These are phyloP conservation scores for Vachellia collinsii DNA, from an alignment of 306 rosid species.

Conservation along the genomic window DNA sequence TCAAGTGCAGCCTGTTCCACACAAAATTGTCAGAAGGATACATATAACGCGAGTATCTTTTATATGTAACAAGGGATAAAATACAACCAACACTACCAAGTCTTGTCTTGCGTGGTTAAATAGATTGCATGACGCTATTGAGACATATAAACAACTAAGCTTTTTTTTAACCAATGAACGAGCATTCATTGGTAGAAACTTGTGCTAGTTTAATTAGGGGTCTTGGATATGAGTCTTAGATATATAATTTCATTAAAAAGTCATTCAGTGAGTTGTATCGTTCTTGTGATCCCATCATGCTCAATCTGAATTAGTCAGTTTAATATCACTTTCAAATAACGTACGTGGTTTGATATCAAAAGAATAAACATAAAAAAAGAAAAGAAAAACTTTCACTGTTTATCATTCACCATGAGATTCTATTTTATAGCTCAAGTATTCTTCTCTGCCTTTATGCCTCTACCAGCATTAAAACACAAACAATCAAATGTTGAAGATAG, in stretches of 20 bases:
- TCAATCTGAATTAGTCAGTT: background rate
- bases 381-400: too few species aligned
- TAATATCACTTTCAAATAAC: too few species aligned
- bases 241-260: too few species aligned
- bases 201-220: too few species aligned
- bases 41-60: background rate
- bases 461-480: background rate
- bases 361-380: too few species aligned
- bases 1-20: constrained; percentile 82
- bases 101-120: background rate
- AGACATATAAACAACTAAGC: background rate
- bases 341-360: too few species aligned
- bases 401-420: background rate
- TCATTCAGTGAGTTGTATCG: background rate
- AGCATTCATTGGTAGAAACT: background rate
- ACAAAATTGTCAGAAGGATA: constrained; percentile 8
- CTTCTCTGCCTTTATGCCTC: background rate
- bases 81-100: background rate
- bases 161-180: background rate
- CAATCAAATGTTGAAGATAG: background rate
- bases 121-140: background rate
- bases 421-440: background rate
- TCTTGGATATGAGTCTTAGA: too few species aligned
- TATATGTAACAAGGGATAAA: background rate
- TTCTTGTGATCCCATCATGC: background rate